Base-by-base conservation (phyloP, 768 basidiomycete genomes). In the Tremella yokohamensis region DNA sequence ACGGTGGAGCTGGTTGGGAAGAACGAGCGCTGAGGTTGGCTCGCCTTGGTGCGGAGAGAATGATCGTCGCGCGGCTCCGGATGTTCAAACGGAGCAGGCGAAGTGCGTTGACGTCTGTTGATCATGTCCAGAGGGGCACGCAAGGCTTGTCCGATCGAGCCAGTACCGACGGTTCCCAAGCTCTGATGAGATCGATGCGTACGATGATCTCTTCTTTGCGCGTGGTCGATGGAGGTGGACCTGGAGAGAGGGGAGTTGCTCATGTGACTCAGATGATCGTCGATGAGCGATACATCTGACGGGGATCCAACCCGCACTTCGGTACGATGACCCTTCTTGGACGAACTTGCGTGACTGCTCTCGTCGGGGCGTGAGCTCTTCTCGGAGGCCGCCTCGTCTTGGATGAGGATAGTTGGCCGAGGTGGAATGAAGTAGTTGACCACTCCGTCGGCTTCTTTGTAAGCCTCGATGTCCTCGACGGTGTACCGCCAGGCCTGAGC, bases 391-490 rank as follows among this genome's bases (percentile, higher is more conserved):
- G 15, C 50, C n/a, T 57, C 62, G 20, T 56, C 54, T 47, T 54
- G 49, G n/a, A 20, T n/a, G 7, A 13, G 52, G 40, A 45, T 40
- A 6, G 49, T 22, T 16, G 18, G 52, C 49, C 59, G 52, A 47
- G 68, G 68, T 11, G 70, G 68, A 15, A 72, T 69, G 42, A 72
- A 72, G 56, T 72, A 72, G 25, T 72, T 64, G 58, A 72, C 66
- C 16, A 56, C 58, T 2, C 70, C 70, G 20, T 68, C 52, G n/a
- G 39, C 45, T 11, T 53, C 58, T 16, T 72, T 69, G 56, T 72
- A 72, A 9, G 54, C 44, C 8, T 12, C 47, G 1, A 72, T 62
- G 53, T 72, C 70, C 15, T 69, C 66, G 19, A 72, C 56, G 7
- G 66, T 60, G 42, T 65, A 69, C 18, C 40, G 20, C 70, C 70